Evolutionary conservation across 1,284 basidiomycete genomes (phyloP).

Genomic region (Trichosporon sp.): DNA sequence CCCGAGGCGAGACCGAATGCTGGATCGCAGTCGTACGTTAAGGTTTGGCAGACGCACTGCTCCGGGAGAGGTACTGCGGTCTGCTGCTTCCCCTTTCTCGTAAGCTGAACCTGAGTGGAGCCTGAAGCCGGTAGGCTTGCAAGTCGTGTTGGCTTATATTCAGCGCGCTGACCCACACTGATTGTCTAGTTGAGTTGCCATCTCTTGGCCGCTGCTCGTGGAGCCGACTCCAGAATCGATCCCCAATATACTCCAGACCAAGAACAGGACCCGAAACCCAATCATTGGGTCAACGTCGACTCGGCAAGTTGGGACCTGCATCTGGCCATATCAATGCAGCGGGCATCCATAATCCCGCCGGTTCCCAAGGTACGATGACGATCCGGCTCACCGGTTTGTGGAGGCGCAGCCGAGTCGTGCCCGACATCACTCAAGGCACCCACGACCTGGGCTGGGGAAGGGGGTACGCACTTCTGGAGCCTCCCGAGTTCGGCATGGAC

Average conservation of each 20-base stretch:
- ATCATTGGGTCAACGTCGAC: background rate
- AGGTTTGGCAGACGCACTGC: background rate
- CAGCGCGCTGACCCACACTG: background rate
- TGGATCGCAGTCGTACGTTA: background rate
- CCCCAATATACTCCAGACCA: background rate
- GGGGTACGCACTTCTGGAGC: conserved; percentile 2
- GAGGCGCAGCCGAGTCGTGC: background rate
- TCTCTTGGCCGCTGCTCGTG: background rate
- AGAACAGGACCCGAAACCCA: conserved; percentile 8
- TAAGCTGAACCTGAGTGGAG: background rate
- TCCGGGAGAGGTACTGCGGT: conserved; percentile 3
- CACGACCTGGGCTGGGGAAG: background rate
- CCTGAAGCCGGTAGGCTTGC: background rate
- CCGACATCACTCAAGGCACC: background rate
- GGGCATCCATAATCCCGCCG: background rate
- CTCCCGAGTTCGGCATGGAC: conserved; percentile 9
- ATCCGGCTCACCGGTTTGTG: too few relatives aligned
- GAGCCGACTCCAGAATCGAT: background rate
- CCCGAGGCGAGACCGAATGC: background rate
- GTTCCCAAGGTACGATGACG: background rate
- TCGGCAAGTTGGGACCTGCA: background rate
- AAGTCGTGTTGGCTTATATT: background rate
- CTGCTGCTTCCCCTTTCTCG: background rate
- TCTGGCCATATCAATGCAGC: background rate
- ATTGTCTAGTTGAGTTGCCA: background rate